These are phyloP conservation scores for Protomyces inundatus DNA, from an alignment of 1,139 yeast genomes.

Conservation along the genomic window DNA sequence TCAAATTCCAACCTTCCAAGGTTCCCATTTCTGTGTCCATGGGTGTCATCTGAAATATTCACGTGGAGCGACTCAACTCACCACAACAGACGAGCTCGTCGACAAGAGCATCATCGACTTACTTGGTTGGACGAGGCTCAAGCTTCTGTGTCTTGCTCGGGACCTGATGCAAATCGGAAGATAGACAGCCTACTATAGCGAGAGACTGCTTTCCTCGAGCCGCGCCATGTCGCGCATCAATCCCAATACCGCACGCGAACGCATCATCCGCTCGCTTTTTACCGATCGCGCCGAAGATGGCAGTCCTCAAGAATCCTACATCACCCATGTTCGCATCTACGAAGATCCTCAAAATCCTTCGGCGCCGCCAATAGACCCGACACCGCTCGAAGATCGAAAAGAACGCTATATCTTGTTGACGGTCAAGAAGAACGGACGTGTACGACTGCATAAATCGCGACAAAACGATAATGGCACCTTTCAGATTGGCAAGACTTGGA, in stretches of 20 bases:
- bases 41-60: too few species aligned
- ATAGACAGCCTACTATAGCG: too few species aligned
- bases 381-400: slow-evolving; percentile 15
- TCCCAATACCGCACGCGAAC: slow-evolving; percentile 3
- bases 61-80: too few species aligned
- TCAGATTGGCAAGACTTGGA: slow-evolving; percentile 95
- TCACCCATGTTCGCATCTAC: slow-evolving; percentile 16
- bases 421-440: slow-evolving; percentile 56
- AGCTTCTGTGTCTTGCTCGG: too few species aligned
- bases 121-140: too few species aligned
- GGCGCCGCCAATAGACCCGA: slow-evolving; percentile 11
- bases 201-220: neutral
- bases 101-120: too few species aligned
- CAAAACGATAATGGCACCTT: slow-evolving; percentile 66
- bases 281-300: slow-evolving; percentile 21
- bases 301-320: slow-evolving; percentile 13
- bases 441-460: slow-evolving; percentile 79
- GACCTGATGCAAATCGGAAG: too few species aligned
- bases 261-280: slow-evolving; percentile 20
- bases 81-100: too few species aligned
- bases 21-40: too few species aligned
- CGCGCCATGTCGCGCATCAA: neutral
- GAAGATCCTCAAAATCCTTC: slow-evolving; percentile 22
- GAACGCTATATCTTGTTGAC: slow-evolving; percentile 38
- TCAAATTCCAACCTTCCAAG: too few species aligned